Evolutionary conservation across 352 stramenopile species (phyloP).

Genomic region (Pythium folliculosum): DNA sequence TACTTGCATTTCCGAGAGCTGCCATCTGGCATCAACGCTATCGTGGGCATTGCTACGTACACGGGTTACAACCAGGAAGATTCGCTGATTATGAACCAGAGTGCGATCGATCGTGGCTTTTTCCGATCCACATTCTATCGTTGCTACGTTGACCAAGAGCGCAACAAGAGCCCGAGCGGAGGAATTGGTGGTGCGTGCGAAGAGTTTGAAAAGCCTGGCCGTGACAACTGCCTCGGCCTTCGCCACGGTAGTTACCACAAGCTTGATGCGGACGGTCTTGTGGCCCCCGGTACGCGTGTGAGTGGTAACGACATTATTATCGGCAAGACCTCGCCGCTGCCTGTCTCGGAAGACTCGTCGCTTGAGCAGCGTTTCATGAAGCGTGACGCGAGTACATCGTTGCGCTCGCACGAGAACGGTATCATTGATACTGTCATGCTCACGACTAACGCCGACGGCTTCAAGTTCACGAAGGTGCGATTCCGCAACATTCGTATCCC

Average conservation of each 20-base stretch:
- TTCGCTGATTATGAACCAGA: slow-evolving; percentile 99
- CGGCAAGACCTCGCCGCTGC: slow-evolving; percentile 96
- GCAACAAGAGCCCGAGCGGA: slow-evolving; percentile 83
- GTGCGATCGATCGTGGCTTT: slow-evolving; percentile 98
- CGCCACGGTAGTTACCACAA: slow-evolving; percentile 98
- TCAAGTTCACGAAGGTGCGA: slow-evolving; percentile 97
- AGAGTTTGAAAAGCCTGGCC: slow-evolving; percentile 96
- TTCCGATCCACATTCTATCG: slow-evolving; percentile 99
- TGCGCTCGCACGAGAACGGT: slow-evolving; percentile 98
- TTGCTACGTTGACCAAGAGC: slow-evolving; percentile 96
- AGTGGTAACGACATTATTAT: slow-evolving; percentile 99
- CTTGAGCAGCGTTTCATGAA: slow-evolving; percentile 93
- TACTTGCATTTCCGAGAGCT: slow-evolving; percentile 98
- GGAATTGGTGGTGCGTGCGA: slow-evolving; percentile 73
- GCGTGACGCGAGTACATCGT: slow-evolving; percentile 95
- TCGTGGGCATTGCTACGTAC: slow-evolving; percentile 89
- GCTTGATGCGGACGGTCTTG: slow-evolving; percentile 98
- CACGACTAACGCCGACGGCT: slow-evolving; percentile 96
- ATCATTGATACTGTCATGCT: slow-evolving; percentile 99
- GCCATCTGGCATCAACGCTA: slow-evolving; percentile 98
- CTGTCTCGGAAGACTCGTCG: slow-evolving; percentile 75
- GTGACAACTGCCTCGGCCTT: slow-evolving; percentile 94
- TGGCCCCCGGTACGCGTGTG: slow-evolving; percentile 95
- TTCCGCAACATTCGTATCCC: slow-evolving; percentile 98
- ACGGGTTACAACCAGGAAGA: slow-evolving; percentile 99